Percentiles rank a stretch among this genome's conserved stretches.
Evolutionary conservation across 805 yeast genomes (phyloP).

Genomic region (Schizosaccharomyces octosporus): DNA sequence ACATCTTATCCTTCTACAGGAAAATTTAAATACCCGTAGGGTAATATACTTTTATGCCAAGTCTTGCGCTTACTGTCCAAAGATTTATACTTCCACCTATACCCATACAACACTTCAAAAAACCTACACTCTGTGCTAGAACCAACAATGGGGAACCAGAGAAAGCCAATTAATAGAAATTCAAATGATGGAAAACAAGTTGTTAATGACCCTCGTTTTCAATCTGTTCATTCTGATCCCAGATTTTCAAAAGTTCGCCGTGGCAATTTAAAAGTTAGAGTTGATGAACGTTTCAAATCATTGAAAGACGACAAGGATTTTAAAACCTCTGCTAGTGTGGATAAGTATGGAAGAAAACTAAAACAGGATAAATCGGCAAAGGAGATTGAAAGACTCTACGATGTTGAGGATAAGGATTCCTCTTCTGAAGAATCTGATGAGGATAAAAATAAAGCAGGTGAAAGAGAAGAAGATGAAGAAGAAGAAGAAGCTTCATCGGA

Average conservation of each 20-base stretch:
- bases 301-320: slow-evolving; percentile 39
- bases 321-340: slow-evolving; percentile 34
- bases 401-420: slow-evolving; percentile 20
- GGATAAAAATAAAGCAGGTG: slow-evolving; percentile 4
- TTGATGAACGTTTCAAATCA: slow-evolving; percentile 68
- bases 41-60: too few relatives aligned
- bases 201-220: slow-evolving; percentile 50
- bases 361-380: slow-evolving; percentile 19
- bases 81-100: too few relatives aligned
- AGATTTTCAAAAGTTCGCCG: slow-evolving; percentile 52
- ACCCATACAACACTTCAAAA: too few relatives aligned
- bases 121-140: neutral
- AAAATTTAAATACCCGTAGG: too few relatives aligned
- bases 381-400: slow-evolving; percentile 44
- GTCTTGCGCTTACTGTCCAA: too few relatives aligned
- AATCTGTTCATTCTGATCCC: slow-evolving; percentile 64
- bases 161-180: neutral
- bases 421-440: slow-evolving; percentile 6
- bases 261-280: slow-evolving; percentile 43
- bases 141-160: neutral
- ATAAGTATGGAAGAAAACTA: slow-evolving; percentile 65
- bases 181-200: slow-evolving; percentile 12
- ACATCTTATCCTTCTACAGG: too few relatives aligned
- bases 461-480: slow-evolving; percentile 3
- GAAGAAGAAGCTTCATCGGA: neutral